Conservation (phyloP, 2,329 filamentous ascomycete genomes). For the Talaromyces rugulosus region DNA sequence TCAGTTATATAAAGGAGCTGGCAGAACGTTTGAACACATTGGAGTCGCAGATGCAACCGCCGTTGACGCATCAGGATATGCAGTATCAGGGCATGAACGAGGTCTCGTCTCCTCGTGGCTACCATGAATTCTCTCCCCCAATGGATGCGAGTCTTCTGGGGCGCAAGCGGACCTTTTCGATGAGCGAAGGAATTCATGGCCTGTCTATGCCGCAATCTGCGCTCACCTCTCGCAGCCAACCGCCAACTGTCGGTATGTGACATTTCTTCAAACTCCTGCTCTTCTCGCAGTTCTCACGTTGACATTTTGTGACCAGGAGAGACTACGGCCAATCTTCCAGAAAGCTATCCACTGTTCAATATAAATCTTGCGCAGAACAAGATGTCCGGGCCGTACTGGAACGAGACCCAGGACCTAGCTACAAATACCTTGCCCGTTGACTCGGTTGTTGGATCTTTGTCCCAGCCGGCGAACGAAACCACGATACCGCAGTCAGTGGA, state of each 20-base stretch:
- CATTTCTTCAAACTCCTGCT: neutral
- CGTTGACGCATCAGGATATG: conserved; percentile 36
- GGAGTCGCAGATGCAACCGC: conserved; percentile 65
- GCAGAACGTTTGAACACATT: conserved; percentile 79
- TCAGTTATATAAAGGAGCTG: conserved; percentile 83
- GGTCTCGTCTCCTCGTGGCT: conserved; percentile 37
- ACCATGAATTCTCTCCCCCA: conserved; percentile 53
- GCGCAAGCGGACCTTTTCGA: conserved; percentile 48
- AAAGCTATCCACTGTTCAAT: conserved; percentile 13
- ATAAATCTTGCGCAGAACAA: conserved; percentile 37
- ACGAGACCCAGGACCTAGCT: conserved; percentile 16
- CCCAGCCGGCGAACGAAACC: conserved; percentile 29
- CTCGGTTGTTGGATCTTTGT: conserved; percentile 12
- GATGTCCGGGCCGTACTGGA: conserved; percentile 37
- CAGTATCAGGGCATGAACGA: conserved; percentile 42
- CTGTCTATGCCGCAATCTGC: conserved; percentile 38
- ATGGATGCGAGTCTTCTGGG: conserved; percentile 38
- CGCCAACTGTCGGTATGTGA: conserved; percentile 31
- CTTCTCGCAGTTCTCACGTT: conserved; percentile 1
- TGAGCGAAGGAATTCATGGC: conserved; percentile 43
- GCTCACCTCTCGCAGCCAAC: conserved; percentile 31
- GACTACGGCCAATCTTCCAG: conserved; percentile 10
- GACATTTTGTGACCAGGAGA: conserved; percentile 10
- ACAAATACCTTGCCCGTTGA: conserved; percentile 4
- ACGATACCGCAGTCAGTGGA: conserved; percentile 34